Conservation (phyloP, 2,329 filamentous ascomycete species). For the Aspergillus awamori region DNA sequence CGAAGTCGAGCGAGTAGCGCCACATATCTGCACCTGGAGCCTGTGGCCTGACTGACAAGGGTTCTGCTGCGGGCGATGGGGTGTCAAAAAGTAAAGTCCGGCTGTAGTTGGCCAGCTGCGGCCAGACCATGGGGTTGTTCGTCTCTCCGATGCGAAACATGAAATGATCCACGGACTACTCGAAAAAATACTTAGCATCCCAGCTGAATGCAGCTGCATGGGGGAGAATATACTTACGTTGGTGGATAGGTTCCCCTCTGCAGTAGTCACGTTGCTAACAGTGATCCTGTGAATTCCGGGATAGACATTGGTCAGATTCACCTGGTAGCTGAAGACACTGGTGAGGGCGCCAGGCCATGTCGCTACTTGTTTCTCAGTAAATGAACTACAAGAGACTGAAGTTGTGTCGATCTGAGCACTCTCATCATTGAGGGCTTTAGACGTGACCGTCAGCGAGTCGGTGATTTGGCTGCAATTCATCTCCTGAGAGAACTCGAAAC, state of each 20-base stretch:
- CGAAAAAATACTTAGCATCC: not conserved
- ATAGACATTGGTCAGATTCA: constrained; percentile 56
- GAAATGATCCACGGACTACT: constrained; percentile 53
- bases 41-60: constrained; percentile 56
- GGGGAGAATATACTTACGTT: constrained; percentile 33
- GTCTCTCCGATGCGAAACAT: constrained; percentile 60
- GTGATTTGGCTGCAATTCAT: constrained; percentile 63
- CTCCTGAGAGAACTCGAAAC: constrained; percentile 59
- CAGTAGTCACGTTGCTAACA: constrained; percentile 55
- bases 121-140: constrained; percentile 63
- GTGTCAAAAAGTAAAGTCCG: constrained; percentile 51
- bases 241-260: constrained; percentile 48
- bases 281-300: constrained; percentile 63
- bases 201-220: not conserved
- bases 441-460: constrained; percentile 57
- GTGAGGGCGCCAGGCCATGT: constrained; percentile 55
- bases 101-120: constrained; percentile 59
- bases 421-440: constrained; percentile 43
- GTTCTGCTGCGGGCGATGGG: constrained; percentile 36
- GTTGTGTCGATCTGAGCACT: constrained; percentile 46
- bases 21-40: constrained; percentile 64
- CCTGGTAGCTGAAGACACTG: constrained; percentile 56
- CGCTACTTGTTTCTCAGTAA: constrained; percentile 27
- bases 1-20: constrained; percentile 64
- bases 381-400: constrained; percentile 50